A percentile compares a stretch with the other conserved stretches of the same genome.
Evolutionary conservation across 352 stramenopile genomes (phyloP).

Genomic region (Phytopythium ostracodes): DNA sequence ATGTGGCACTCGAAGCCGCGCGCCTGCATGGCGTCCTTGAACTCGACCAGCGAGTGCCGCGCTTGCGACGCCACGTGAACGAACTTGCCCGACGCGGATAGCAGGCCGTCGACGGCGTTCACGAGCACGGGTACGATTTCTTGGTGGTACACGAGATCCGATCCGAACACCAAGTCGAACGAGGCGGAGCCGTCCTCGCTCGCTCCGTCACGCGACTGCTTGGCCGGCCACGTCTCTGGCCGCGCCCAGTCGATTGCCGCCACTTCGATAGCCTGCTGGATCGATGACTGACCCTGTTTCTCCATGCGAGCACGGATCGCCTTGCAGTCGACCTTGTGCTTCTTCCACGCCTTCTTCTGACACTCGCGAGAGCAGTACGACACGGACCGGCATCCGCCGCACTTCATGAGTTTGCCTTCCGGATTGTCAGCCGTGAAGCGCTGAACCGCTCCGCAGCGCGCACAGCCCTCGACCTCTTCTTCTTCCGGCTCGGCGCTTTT

Average conservation of each 20-base stretch:
- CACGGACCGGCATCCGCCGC: constrained; percentile 61
- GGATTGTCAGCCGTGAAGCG: constrained; percentile 77
- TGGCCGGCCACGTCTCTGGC: constrained; percentile 61
- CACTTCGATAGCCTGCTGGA: constrained; percentile 44
- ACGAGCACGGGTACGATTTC: constrained; percentile 80
- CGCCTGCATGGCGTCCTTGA: constrained; percentile 72
- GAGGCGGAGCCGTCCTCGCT: constrained; percentile 19
- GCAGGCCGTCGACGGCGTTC: constrained; percentile 68
- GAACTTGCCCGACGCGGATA: constrained; percentile 53
- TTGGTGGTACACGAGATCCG: constrained; percentile 83
- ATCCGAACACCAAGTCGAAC: constrained; percentile 79
- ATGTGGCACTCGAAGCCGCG: constrained; percentile 61
- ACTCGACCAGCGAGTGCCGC: constrained; percentile 76
- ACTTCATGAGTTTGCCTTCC: constrained; percentile 87
- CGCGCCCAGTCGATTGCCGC: constrained; percentile 80
- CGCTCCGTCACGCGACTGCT: constrained; percentile 4
- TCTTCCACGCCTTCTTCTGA: constrained; percentile 86
- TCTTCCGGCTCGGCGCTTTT: constrained; percentile 13
- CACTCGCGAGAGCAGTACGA: constrained; percentile 84
- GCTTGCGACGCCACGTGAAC: constrained; percentile 78
- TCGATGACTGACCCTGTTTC: constrained; percentile 7
- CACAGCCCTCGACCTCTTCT: constrained; percentile 40
- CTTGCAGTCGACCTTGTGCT: constrained; percentile 83
- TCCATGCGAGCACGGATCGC: constrained; percentile 42
- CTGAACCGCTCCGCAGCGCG: constrained; percentile 67